Conservation (phyloP, 345 rosid genomes). For the Moringa oleifera region DNA sequence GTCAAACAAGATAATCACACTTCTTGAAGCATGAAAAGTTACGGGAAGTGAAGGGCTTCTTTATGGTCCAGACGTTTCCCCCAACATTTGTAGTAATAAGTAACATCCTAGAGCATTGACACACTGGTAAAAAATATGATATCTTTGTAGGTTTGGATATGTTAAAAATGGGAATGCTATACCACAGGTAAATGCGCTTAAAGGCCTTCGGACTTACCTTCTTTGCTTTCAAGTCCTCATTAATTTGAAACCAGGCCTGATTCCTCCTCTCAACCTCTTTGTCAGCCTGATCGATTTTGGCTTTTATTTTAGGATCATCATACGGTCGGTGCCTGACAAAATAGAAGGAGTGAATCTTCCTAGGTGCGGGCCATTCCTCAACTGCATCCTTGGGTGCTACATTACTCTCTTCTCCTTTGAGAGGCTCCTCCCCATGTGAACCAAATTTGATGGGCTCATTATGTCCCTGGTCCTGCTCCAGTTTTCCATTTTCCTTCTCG, state of each 20-base stretch:
- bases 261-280: constrained; percentile 48
- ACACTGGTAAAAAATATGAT: neutral
- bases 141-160: constrained; percentile 1
- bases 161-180: too few relatives aligned
- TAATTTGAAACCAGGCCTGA: constrained; percentile 32
- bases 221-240: constrained; percentile 44
- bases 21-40: neutral
- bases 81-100: neutral
- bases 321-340: constrained; percentile 45
- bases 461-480: constrained; percentile 34
- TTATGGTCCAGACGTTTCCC: neutral
- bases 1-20: too few relatives aligned
- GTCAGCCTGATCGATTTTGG: constrained; percentile 60
- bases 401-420: constrained; percentile 35
- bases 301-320: constrained; percentile 59
- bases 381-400: constrained; percentile 56
- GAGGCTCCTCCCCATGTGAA: constrained; percentile 47
- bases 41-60: neutral
- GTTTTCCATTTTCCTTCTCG: constrained; percentile 47
- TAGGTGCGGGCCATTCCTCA: constrained; percentile 80
- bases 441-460: constrained; percentile 48
- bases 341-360: constrained; percentile 59
- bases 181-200: neutral
- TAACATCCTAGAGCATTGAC: neutral
- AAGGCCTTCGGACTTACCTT: constrained; percentile 41